Percentiles rank a stretch among this genome's conserved stretches.
Evolutionary conservation across 176 grass and related monocot species (phyloP).

Genomic region (Aegilops speltoides): DNA sequence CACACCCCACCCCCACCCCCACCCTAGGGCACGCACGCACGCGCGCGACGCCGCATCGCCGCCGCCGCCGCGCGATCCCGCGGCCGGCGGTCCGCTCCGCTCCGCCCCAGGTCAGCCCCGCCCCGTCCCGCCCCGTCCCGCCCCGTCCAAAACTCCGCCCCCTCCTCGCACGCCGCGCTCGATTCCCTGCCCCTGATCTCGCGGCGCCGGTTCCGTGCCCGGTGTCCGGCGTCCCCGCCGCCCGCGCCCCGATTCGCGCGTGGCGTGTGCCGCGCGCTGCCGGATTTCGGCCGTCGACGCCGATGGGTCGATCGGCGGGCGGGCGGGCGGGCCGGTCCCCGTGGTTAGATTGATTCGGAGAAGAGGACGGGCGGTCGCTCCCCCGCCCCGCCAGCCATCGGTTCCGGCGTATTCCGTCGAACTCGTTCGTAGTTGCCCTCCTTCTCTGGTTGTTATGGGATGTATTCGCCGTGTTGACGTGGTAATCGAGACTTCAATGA

Average conservation of each 20-base stretch:
- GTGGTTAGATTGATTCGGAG: not conserved
- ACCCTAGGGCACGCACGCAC: conserved; percentile 40
- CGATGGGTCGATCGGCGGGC: not conserved
- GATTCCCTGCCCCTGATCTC: not conserved
- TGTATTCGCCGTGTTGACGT: not conserved
- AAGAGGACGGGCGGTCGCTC: not conserved
- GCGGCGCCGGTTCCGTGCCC: not conserved
- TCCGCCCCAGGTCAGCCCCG: conserved; percentile 25
- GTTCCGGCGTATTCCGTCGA: not conserved
- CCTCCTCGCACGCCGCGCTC: not conserved
- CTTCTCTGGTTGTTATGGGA: not conserved
- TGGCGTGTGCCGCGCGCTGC: too few relatives aligned
- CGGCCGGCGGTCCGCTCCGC: not conserved
- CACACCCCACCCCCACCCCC: not conserved
- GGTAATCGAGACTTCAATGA: not conserved
- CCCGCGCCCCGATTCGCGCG: not conserved
- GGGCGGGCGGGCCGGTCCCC: not conserved
- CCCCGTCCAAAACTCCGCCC: not conserved
- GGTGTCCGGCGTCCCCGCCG: not conserved
- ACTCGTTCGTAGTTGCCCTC: not conserved
- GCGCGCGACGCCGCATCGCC: conserved; percentile 6
- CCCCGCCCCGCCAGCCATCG: not conserved
- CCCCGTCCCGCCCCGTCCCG: not conserved
- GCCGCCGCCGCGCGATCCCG: not conserved
- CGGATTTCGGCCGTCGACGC: not conserved